A percentile compares a stretch with the other conserved stretches of the same genome.
Conservation (phyloP, 2,329 filamentous ascomycete genomes). For the Fusarium scirpi region DNA sequence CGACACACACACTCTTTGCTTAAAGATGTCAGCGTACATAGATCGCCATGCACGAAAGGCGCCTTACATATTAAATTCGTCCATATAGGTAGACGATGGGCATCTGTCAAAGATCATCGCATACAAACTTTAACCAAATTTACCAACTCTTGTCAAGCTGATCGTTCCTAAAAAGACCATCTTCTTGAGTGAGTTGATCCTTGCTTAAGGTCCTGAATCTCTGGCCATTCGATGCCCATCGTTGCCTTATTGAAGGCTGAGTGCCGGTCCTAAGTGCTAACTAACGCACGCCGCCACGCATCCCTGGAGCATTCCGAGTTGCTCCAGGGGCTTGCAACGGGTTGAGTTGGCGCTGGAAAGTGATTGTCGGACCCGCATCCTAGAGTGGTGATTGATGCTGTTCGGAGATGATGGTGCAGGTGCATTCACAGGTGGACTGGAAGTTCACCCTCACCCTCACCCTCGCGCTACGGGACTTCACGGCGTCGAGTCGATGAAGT, state of each 20-base stretch:
- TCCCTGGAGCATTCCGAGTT: slow-evolving; percentile 31
- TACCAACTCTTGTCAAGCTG: neutral
- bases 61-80: slow-evolving; percentile 3
- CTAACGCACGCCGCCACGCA: slow-evolving; percentile 32
- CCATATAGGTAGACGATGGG: slow-evolving; percentile 4
- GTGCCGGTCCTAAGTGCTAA: slow-evolving; percentile 11
- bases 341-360: slow-evolving; percentile 10
- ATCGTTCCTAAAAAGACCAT: neutral
- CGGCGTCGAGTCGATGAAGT: slow-evolving; percentile 30
- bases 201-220: slow-evolving; percentile 1
- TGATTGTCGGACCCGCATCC: slow-evolving; percentile 28
- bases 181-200: neutral
- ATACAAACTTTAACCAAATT: slow-evolving; percentile 7
- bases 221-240: slow-evolving; percentile 27
- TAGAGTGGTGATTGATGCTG: slow-evolving; percentile 36
- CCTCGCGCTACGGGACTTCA: slow-evolving; percentile 29
- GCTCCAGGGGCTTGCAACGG: slow-evolving; percentile 21
- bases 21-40: slow-evolving; percentile 15
- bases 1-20: neutral
- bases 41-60: slow-evolving; percentile 10
- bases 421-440: slow-evolving; percentile 20
- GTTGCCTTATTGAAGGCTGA: slow-evolving; percentile 26
- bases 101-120: slow-evolving; percentile 1
- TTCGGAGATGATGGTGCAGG: slow-evolving; percentile 41
- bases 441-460: slow-evolving; percentile 12